A percentile compares a stretch with the other conserved stretches of the same genome.
phyloP scores from a whole-genome alignment of 257 asterid species.

The Rauvolfia tetraphylla region DNA sequence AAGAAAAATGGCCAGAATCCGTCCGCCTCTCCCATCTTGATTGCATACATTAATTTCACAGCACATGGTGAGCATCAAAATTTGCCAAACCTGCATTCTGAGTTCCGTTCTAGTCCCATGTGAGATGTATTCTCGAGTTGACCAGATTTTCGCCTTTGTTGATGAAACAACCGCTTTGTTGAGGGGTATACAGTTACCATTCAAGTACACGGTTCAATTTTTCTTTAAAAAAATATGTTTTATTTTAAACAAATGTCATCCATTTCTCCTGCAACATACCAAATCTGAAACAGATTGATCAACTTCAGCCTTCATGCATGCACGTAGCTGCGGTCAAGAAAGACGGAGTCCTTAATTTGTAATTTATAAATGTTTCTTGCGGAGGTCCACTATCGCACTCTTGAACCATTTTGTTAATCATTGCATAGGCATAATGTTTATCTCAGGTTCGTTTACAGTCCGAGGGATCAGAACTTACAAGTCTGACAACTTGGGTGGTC shows the following conservation, averaged over 20 bases:
- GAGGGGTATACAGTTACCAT: neutral
- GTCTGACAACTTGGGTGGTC: too few relatives aligned
- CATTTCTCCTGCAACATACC: conserved; percentile 8
- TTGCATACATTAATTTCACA: conserved; percentile 4
- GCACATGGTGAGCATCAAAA: conserved; percentile 16
- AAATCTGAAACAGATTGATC: conserved; percentile 11
- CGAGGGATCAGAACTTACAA: too few relatives aligned
- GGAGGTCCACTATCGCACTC: neutral
- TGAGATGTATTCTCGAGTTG: conserved; percentile 16
- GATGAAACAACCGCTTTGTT: too few relatives aligned
- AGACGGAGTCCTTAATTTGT: neutral
- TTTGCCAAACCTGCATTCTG: neutral
- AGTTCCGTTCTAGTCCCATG: conserved; percentile 6
- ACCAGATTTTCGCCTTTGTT: conserved; percentile 16
- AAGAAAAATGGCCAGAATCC: neutral
- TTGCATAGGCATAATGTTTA: neutral
- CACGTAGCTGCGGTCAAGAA: neutral
- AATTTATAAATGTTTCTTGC: neutral
- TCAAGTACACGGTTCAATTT: neutral
- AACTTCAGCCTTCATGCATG: conserved; percentile 3
- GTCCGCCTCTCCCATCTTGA: conserved; percentile 9
- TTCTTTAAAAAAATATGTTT: too few relatives aligned
- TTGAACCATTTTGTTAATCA: too few relatives aligned
- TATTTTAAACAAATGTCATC: neutral
- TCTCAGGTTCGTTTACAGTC: too few relatives aligned